Evolutionary conservation across 1,284 basidiomycete genomes (phyloP).

Genomic region (Apiotrichum gracile): DNA sequence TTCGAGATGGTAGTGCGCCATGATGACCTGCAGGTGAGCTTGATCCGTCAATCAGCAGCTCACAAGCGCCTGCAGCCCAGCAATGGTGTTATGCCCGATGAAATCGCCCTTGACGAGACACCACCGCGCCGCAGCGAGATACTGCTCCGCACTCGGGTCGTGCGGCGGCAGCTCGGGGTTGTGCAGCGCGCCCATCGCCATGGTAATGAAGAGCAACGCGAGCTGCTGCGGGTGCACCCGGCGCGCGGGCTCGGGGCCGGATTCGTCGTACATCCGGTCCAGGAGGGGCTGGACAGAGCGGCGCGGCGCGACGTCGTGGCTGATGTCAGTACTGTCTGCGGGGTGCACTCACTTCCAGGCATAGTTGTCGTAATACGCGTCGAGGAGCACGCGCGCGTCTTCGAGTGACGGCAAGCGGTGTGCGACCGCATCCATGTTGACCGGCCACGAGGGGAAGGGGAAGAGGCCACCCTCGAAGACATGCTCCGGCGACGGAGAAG

Average conservation of each 20-base stretch:
- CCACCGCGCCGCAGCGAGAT: constrained; percentile 24
- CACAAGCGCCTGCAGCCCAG: constrained; percentile 32
- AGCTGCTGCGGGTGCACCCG: constrained; percentile 13
- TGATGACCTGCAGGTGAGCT: constrained; percentile 5
- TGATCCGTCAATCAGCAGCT: background rate
- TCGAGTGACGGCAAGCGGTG: constrained; percentile 24
- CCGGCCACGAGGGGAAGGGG: constrained; percentile 12
- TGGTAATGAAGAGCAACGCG: constrained; percentile 31
- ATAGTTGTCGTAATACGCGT: constrained; percentile 30
- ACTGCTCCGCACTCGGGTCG: constrained; percentile 31
- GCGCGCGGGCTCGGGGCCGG: background rate
- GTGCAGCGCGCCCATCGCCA: constrained; percentile 38
- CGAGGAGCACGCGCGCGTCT: constrained; percentile 26
- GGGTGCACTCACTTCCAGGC: constrained; percentile 27
- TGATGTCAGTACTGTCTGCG: constrained; percentile 2
- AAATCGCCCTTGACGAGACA: constrained; percentile 38
- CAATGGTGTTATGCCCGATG: constrained; percentile 32
- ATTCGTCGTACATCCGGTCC: constrained; percentile 17
- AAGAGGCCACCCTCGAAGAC: constrained; percentile 1
- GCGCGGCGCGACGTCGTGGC: constrained; percentile 28
- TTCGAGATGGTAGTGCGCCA: constrained; percentile 22
- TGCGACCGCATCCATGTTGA: constrained; percentile 14
- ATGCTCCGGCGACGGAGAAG: background rate
- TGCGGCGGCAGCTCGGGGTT: constrained; percentile 36
- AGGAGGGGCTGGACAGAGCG: constrained; percentile 24